These are phyloP conservation scores for Pythium apleroticum DNA, from an alignment of 352 stramenopile genomes.

Conservation along the genomic window DNA sequence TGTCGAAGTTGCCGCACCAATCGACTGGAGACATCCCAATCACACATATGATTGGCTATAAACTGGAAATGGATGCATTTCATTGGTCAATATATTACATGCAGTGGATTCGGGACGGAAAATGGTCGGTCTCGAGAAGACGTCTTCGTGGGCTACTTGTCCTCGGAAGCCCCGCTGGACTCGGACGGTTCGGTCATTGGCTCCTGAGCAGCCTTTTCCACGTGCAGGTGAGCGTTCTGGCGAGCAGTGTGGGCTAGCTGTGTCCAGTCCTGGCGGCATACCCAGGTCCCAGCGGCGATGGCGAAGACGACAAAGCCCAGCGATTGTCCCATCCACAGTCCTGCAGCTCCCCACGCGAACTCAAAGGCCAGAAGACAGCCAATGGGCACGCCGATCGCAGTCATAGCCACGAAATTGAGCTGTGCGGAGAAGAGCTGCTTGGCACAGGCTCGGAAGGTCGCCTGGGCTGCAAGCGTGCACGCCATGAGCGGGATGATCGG, in stretches of 20 bases:
- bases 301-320: constrained; percentile 41
- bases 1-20: constrained; percentile 27
- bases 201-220: constrained; percentile 10
- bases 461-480: constrained; percentile 42
- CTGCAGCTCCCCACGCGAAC: constrained; percentile 40
- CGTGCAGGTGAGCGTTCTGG: constrained; percentile 40
- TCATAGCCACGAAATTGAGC: constrained; percentile 55
- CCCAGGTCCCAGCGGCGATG: constrained; percentile 38
- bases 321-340: constrained; percentile 60
- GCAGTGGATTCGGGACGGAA: neutral
- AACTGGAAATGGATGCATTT: constrained; percentile 5
- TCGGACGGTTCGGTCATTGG: neutral
- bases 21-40: constrained; percentile 20
- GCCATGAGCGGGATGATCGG: constrained; percentile 39
- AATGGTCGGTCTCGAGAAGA: too few species aligned
- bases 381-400: constrained; percentile 48
- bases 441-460: constrained; percentile 46
- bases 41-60: constrained; percentile 26
- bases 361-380: constrained; percentile 43
- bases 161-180: neutral
- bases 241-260: constrained; percentile 49
- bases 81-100: constrained; percentile 19
- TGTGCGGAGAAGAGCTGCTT: constrained; percentile 49
- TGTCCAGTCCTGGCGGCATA: constrained; percentile 52
- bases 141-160: neutral